These are phyloP conservation scores for Colletotrichum sp. DNA, from an alignment of 2,329 filamentous ascomycete species.

Conservation along the genomic window DNA sequence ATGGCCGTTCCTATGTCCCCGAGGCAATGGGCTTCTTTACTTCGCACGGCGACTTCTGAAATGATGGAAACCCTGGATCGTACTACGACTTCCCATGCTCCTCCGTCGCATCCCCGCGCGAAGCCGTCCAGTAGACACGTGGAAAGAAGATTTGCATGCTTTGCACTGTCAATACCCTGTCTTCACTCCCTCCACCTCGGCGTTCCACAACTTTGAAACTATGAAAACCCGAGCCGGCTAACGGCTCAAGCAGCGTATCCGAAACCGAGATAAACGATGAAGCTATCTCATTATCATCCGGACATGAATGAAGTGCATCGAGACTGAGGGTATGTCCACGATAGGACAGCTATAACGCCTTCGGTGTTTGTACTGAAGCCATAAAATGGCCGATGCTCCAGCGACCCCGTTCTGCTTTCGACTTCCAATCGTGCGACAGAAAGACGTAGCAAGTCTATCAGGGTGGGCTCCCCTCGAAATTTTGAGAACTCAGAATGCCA, in stretches of 20 bases:
- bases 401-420: not conserved
- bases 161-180: not conserved
- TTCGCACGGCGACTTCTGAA: not conserved
- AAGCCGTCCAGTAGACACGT: not conserved
- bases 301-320: no score
- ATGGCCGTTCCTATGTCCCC: not conserved
- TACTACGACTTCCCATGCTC: not conserved
- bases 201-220: not conserved
- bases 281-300: not conserved
- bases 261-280: not conserved
- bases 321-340: no score
- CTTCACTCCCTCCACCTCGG: not conserved
- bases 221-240: not conserved
- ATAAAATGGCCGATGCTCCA: not conserved
- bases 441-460: no score
- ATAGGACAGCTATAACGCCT: no score
- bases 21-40: not conserved
- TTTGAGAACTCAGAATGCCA: not conserved
- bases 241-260: not conserved
- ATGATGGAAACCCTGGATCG: not conserved
- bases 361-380: not conserved
- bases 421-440: not conserved
- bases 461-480: not conserved
- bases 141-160: not conserved
- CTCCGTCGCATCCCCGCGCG: not conserved